Evolutionary conservation across 768 basidiomycete species (phyloP).

Genomic region (Dentipellis fragilis): DNA sequence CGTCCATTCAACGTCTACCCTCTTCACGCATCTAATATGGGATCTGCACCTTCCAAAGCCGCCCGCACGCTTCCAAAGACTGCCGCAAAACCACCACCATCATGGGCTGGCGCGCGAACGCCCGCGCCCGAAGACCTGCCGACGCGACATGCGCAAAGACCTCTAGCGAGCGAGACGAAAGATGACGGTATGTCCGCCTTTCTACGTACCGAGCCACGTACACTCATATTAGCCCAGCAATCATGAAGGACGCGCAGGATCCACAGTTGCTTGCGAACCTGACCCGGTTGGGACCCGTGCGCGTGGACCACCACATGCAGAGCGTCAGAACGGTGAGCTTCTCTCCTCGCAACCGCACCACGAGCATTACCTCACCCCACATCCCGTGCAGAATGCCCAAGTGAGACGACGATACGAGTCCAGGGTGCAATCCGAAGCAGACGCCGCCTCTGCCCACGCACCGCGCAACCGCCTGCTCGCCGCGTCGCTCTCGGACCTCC

Average conservation of each 20-base stretch:
- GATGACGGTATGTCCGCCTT: slow-evolving; percentile 30
- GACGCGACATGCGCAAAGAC: slow-evolving; percentile 7
- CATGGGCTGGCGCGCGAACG: slow-evolving; percentile 40
- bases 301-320: slow-evolving; percentile 56
- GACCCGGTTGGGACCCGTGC: slow-evolving; percentile 53
- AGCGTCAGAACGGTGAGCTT: slow-evolving; percentile 36
- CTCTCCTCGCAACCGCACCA: background rate
- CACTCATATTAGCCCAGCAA: background rate
- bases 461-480: slow-evolving; percentile 48
- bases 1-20: background rate
- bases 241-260: slow-evolving; percentile 49
- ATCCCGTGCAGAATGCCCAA: background rate
- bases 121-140: slow-evolving; percentile 13
- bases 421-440: slow-evolving; percentile 43
- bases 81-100: slow-evolving; percentile 24
- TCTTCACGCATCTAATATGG: slow-evolving; percentile 34
- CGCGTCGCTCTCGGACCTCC: slow-evolving; percentile 39
- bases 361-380: background rate
- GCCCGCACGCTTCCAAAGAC: slow-evolving; percentile 42
- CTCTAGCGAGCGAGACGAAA: slow-evolving; percentile 39
- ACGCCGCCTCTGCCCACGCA: slow-evolving; percentile 32
- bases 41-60: slow-evolving; percentile 50
- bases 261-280: slow-evolving; percentile 64
- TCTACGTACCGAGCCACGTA: background rate
- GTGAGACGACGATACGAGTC: slow-evolving; percentile 40